Base-by-base conservation (phyloP, 495 filamentous ascomycete species). In the Cudoniella acicularis region DNA sequence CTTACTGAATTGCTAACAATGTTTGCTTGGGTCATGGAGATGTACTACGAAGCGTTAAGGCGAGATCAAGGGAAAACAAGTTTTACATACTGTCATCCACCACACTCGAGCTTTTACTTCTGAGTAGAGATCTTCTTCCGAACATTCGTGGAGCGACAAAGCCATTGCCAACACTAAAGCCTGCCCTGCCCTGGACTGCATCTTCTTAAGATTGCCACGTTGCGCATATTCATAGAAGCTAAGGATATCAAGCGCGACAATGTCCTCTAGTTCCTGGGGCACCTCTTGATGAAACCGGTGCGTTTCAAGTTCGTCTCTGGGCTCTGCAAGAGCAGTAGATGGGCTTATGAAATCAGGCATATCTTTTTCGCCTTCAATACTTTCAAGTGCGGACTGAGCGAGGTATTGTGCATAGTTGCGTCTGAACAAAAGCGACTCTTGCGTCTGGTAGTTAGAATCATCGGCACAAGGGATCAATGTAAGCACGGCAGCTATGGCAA, bases 211-310 rank as follows among this genome's bases (percentile, higher is more conserved):
- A 66, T 83, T 83, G 0, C 82, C 81, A 26, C 82, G 72, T 56
- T 85, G 81, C 2, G 75, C 70, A 64, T 85, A 85, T 64, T 85
- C 82, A 57, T 85, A 85, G 9, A 80, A 72, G 26, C 79, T 81
- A 10, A 85, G 75, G 21, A 83, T 61, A 20, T 83, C 62, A 26
- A 83, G 71, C n/a, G 82, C 79, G 20, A 85, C 71, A 36, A 83
- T 65, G 27, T 71, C 72, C 62, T 85, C 82, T 8, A 81, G 59
- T 52, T 83, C 79, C n/a, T 78, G 70, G 4, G 81, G 82, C n/a
- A 76, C 72, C 22, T 64, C 68, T 16, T 75, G 69, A 66, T 85
- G 82, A 50, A 85, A 76, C 21, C 69, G 70, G 26, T 77, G 71
- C 43, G 80, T 72, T 23, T 71, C 65, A 20, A 77, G 64, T 23